A percentile compares a stretch with the other conserved stretches of the same genome.
Evolutionary conservation across 495 filamentous ascomycete genomes (phyloP).

Genomic region (Durotheca rogersii): DNA sequence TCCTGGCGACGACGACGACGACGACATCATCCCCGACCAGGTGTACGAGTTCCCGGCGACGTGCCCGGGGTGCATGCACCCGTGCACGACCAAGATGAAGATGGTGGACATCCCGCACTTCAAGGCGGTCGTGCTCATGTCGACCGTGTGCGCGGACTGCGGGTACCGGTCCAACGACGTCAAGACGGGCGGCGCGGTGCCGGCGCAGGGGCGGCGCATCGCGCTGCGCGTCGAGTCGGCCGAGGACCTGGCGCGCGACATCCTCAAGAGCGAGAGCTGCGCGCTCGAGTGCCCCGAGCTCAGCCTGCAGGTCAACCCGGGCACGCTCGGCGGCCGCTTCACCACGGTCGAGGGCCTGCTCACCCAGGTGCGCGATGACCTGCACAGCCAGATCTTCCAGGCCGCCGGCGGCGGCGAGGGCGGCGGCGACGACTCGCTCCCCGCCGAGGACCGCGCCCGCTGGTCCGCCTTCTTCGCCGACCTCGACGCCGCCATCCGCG

Average conservation of each 20-base stretch:
- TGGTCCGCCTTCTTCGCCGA: constrained; percentile 81
- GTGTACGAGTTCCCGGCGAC: constrained; percentile 86
- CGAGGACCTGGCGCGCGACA: constrained; percentile 86
- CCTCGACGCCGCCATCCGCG: constrained; percentile 75
- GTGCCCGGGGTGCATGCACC: constrained; percentile 85
- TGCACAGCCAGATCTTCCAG: constrained; percentile 83
- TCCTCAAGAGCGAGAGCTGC: constrained; percentile 95
- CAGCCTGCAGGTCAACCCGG: constrained; percentile 77
- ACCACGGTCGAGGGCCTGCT: constrained; percentile 94
- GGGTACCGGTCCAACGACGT: constrained; percentile 95
- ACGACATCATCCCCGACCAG: constrained; percentile 83
- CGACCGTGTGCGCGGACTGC: constrained; percentile 82
- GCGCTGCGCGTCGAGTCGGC: constrained; percentile 68
- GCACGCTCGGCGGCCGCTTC: constrained; percentile 94
- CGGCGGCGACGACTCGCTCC: constrained; percentile 77
- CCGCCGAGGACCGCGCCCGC: constrained; percentile 56
- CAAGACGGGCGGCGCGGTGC: constrained; percentile 92
- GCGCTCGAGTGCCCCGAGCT: constrained; percentile 81
- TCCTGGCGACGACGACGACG: constrained; percentile 52
- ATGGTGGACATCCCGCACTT: constrained; percentile 96
- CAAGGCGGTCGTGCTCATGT: constrained; percentile 91
- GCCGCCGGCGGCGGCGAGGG: constrained; percentile 51
- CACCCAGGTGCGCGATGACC: constrained; percentile 88
- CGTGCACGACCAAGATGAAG: constrained; percentile 87
- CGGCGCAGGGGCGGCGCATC: constrained; percentile 81